Conservation (phyloP, 2,329 filamentous ascomycete species). For the Kalmusia sp. region DNA sequence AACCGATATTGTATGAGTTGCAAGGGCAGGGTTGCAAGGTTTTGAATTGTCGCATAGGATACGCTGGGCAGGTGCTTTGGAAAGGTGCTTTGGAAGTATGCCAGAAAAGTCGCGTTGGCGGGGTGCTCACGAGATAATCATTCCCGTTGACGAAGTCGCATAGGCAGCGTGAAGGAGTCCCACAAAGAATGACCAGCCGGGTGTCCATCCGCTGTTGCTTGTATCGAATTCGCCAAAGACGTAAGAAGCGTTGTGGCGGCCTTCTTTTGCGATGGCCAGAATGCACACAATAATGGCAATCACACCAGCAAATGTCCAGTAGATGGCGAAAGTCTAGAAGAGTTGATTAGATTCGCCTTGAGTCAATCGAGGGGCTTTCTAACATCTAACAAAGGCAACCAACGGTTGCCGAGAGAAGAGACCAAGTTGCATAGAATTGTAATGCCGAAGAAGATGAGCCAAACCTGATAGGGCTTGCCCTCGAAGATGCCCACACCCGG, state of each 20-base stretch:
- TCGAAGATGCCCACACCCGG: constrained; percentile 55
- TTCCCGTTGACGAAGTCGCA: constrained; percentile 77
- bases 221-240: constrained; percentile 74
- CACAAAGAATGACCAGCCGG: constrained; percentile 76
- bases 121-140: constrained; percentile 74
- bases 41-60: constrained; percentile 26
- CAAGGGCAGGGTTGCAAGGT: constrained; percentile 18
- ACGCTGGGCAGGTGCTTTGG: constrained; percentile 17
- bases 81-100: constrained; percentile 17
- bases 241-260: constrained; percentile 67
- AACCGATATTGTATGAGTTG: constrained; percentile 21
- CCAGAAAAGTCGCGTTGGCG: constrained; percentile 35
- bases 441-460: constrained; percentile 58
- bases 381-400: constrained; percentile 70
- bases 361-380: constrained; percentile 40
- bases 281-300: constrained; percentile 69
- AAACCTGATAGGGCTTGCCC: constrained; percentile 54
- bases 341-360: constrained; percentile 16
- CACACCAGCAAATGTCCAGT: constrained; percentile 76
- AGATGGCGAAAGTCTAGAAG: constrained; percentile 70
- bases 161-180: constrained; percentile 76
- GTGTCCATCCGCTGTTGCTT: constrained; percentile 69
- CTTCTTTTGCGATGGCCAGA: constrained; percentile 72
- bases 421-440: constrained; percentile 59
- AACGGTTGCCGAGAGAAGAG: constrained; percentile 60